Evolutionary conservation across 1,284 basidiomycete species (phyloP), one percentile per base, ranked within the genome.

Genomic region (Cronartium quercuum): DNA sequence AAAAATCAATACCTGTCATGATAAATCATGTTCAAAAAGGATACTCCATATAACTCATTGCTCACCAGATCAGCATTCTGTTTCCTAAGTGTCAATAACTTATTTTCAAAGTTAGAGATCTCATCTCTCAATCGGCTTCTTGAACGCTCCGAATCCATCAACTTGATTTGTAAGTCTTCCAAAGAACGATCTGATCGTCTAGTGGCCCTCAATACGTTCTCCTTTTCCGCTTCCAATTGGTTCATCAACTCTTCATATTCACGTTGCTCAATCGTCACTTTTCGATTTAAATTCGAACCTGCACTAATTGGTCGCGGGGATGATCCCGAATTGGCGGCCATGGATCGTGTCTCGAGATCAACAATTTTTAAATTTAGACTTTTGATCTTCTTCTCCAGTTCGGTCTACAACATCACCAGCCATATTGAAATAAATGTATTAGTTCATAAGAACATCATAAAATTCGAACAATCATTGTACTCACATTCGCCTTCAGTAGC

Each of bases 311-410:
- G 85, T 34, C 88, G 85, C n/a, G 89, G 87, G 18, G 86, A 86
- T 1, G 68, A 71, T 29, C 29, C 29, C 12, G 51, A 57, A 57
- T 29, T 29, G 76, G 81, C 87, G 7, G 87, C 82, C 77, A 90
- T 88, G 0, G 90, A 88, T 78, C 85, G 89, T 0, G 90, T 90
- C 81, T 92, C 91, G 12, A 92, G 84, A 79, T 92, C 91, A 7
- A 91, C 88, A 75, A 92, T 87, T 40, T 88, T 88, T 44, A 91
- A 85, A 76, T 91, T 90, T 41, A 91, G 83, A 65, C 91, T 90
- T 80, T 91, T 91, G 79, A 90, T 85, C 81, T 91, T 89, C 79
- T 90, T 91, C 83, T 91, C 90, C 24, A 92, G 84, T 76, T 85
- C 87, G 10, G 89, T 90, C 91, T 92, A 57, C 69, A 77, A 51